Evolutionary conservation across 2,329 filamentous ascomycete genomes (phyloP).

Genomic region (Monilinia aucupariae): DNA sequence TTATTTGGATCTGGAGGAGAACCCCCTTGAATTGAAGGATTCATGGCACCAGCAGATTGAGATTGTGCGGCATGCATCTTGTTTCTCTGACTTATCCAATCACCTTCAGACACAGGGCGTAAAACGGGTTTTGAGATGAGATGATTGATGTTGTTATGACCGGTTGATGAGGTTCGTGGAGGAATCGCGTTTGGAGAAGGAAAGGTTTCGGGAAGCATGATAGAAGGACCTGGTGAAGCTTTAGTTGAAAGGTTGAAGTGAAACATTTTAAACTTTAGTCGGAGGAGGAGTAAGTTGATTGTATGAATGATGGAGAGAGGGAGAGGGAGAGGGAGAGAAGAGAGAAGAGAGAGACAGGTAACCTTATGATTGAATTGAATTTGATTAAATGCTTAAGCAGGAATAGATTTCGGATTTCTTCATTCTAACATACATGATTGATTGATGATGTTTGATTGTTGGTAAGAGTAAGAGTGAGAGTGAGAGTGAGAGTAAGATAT

Average conservation of each 20-base stretch:
- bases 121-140: conserved; percentile 38
- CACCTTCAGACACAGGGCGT: conserved; percentile 53
- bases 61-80: conserved; percentile 17
- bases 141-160: conserved; percentile 37
- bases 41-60: conserved; percentile 24
- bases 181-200: conserved; percentile 64
- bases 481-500: too few species aligned
- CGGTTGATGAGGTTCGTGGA: conserved; percentile 65
- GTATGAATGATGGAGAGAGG: too few species aligned
- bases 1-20: conserved; percentile 27
- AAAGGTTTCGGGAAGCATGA: conserved; percentile 27
- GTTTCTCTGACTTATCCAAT: conserved; percentile 51
- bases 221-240: conserved; percentile 16
- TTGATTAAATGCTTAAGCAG: too few species aligned
- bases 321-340: too few species aligned
- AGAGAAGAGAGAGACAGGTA: too few species aligned
- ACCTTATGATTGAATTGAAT: too few species aligned
- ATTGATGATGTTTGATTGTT: too few species aligned
- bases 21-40: conserved; percentile 26
- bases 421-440: too few species aligned
- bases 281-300: too few species aligned
- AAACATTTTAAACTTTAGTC: too few species aligned
- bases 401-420: too few species aligned
- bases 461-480: too few species aligned
- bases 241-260: conserved; percentile 7